Conservation (phyloP, 768 basidiomycete genomes). For the Coprinopsis strossmayeri region DNA sequence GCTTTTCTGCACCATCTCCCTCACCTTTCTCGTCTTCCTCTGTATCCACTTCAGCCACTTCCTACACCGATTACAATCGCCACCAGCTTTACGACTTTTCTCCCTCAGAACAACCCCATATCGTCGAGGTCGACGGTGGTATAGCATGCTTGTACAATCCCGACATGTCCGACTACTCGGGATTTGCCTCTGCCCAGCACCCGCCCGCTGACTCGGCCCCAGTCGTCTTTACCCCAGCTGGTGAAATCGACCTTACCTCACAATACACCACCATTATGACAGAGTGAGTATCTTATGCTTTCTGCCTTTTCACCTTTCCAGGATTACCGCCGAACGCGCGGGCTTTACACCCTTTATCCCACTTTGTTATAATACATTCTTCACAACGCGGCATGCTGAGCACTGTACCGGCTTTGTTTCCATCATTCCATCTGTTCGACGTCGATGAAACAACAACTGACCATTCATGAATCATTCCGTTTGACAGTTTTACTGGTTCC, state of each 20-base stretch:
- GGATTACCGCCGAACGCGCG: background rate
- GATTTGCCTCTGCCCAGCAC: background rate
- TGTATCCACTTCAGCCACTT: background rate
- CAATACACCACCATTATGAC: background rate
- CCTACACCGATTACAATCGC: background rate
- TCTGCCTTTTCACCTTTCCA: background rate
- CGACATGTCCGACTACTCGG: background rate
- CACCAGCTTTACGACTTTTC: background rate
- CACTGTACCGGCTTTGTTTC: background rate
- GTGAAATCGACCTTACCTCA: background rate
- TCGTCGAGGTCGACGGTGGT: background rate
- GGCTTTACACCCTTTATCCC: background rate
- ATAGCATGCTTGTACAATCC: background rate
- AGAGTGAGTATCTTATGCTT: background rate
- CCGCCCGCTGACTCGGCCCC: background rate
- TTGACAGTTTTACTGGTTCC: background rate
- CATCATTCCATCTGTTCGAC: background rate
- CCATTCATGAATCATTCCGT: background rate
- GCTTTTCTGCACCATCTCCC: conserved; percentile 1
- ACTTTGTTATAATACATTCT: too few species aligned
- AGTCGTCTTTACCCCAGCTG: background rate
- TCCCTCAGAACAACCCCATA: background rate
- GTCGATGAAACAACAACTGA: background rate
- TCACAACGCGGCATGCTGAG: too few species aligned
- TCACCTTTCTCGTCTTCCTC: conserved; percentile 1